Percentiles rank a stretch among this genome's conserved stretches.
These are phyloP conservation scores for Pseudonectria foliicola DNA, from an alignment of 2,329 filamentous ascomycete species.

Conservation along the genomic window DNA sequence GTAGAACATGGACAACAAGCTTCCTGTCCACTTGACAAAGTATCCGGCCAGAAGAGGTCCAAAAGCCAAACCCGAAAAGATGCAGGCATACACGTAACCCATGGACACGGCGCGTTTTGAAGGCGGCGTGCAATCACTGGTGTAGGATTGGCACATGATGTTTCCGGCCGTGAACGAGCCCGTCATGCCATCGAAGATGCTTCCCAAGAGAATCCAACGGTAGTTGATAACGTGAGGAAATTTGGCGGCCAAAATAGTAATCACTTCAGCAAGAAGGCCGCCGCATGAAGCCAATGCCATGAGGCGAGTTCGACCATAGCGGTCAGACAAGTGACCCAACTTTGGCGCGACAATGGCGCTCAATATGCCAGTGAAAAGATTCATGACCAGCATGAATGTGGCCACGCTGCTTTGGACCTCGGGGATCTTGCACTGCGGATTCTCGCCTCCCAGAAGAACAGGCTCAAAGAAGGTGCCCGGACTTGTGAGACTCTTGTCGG, in stretches of 20 bases:
- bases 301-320: slow-evolving; percentile 70
- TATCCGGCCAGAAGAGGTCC: slow-evolving; percentile 78
- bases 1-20: slow-evolving; percentile 78
- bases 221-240: slow-evolving; percentile 68
- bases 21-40: slow-evolving; percentile 68
- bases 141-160: slow-evolving; percentile 74
- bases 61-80: slow-evolving; percentile 83
- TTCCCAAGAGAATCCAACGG: slow-evolving; percentile 70
- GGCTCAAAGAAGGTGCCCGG: slow-evolving; percentile 55
- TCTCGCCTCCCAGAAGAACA: slow-evolving; percentile 60
- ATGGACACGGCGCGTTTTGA: slow-evolving; percentile 75
- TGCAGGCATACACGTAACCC: slow-evolving; percentile 80
- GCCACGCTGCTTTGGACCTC: slow-evolving; percentile 73
- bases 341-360: slow-evolving; percentile 78
- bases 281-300: slow-evolving; percentile 68
- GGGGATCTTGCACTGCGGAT: slow-evolving; percentile 72
- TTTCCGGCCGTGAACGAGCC: slow-evolving; percentile 85
- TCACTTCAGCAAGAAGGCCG: slow-evolving; percentile 64
- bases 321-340: slow-evolving; percentile 78
- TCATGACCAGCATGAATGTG: slow-evolving; percentile 70
- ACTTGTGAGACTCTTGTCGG: slow-evolving; percentile 53
- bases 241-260: slow-evolving; percentile 71
- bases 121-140: slow-evolving; percentile 78
- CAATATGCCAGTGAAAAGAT: slow-evolving; percentile 65
- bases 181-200: slow-evolving; percentile 71